Percentiles rank a stretch among this genome's conserved stretches.
These are phyloP conservation scores for Phlegmacium glaucopus DNA, from an alignment of 768 basidiomycete genomes.

Conservation along the genomic window DNA sequence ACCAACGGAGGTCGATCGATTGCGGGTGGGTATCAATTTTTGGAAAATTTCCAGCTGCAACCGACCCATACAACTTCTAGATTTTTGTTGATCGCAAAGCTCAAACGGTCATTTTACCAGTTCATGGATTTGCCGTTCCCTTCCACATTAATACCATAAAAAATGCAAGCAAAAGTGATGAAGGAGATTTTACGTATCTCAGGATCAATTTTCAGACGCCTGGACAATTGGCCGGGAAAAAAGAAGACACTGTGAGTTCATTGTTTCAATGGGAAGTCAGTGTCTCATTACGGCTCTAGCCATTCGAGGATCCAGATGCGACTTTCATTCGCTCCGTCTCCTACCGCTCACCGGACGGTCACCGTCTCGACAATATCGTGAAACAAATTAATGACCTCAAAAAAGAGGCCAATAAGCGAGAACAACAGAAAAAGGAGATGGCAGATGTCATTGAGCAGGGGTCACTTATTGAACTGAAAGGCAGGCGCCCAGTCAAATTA, in stretches of 20 bases:
- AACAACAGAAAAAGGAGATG: conserved; percentile 97
- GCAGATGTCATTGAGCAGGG: conserved; percentile 98
- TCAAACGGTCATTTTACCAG: conserved; percentile 85
- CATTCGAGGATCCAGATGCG: conserved; percentile 94
- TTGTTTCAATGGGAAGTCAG: background rate
- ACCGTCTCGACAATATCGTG: conserved; percentile 84
- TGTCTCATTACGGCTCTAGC: conserved; percentile 38
- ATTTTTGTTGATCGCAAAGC: conserved; percentile 90
- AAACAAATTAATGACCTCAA: conserved; percentile 94
- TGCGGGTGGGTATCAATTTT: conserved; percentile 55
- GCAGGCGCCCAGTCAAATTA: conserved; percentile 80
- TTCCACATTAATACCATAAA: conserved; percentile 99
- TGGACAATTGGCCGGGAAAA: conserved; percentile 95
- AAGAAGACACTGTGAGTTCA: conserved; percentile 84
- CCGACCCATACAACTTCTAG: conserved; percentile 38
- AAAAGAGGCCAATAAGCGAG: conserved; percentile 95
- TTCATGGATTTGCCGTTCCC: conserved; percentile 93
- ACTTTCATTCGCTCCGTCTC: conserved; percentile 96
- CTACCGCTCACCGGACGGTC: conserved; percentile 86
- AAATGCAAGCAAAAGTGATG: conserved; percentile 96
- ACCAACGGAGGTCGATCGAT: conserved; percentile 75
- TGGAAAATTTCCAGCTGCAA: background rate
- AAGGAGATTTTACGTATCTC: conserved; percentile 90
- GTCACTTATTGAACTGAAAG: conserved; percentile 82
- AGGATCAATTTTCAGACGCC: conserved; percentile 99